Base-by-base conservation (phyloP, 2,329 filamentous ascomycete species). In the Fusarium sp. region DNA sequence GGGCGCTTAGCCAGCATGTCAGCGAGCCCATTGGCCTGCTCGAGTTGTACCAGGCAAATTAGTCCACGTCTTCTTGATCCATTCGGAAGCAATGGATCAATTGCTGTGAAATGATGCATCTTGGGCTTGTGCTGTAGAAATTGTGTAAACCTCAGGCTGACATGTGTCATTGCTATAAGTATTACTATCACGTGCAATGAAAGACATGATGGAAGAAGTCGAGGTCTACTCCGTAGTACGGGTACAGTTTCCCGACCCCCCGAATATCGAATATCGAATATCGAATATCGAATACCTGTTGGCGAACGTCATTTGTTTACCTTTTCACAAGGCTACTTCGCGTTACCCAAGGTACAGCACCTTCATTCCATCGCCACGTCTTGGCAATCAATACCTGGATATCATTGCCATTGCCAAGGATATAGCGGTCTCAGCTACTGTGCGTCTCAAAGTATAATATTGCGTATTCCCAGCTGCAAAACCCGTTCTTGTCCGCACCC, bases 361-460 rank as follows among this genome's bases (percentile, higher is more conserved):
- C 42, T 34, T 50, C 64, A 67, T 67, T 67, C 64, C 65, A 62
- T 50, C 20, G n/a, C 15, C 20, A 44, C 30, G 28, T 60, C 65
- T 52, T 61, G 49, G 64, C 55, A 55, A 10, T 32, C n/a, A n/a
- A 30, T 21, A n/a, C 23, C 38, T 21, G 45, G 48, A 28, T 26
- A 56, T 34, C 38, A 61, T 61, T 34, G 15, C 17, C n/a, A 58
- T 19, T 34, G 40, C 45, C 59, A 64, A 64, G 46, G 21, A 38
- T 23, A 59, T 49, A 36, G 42, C 47, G 24, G 30, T 59, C 51
- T 64, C 52, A 38, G 34, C 51, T 45, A 42, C 17, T 34, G 45
- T 55, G 23, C 36, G 19, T 50, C 20, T n/a, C 17, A 30, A 55
- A 55, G 32, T 30, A 28, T 40, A 48, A 40, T 11, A n/a, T 11